Conservation (phyloP, 1,284 basidiomycete genomes). For the Boletus mariae region DNA sequence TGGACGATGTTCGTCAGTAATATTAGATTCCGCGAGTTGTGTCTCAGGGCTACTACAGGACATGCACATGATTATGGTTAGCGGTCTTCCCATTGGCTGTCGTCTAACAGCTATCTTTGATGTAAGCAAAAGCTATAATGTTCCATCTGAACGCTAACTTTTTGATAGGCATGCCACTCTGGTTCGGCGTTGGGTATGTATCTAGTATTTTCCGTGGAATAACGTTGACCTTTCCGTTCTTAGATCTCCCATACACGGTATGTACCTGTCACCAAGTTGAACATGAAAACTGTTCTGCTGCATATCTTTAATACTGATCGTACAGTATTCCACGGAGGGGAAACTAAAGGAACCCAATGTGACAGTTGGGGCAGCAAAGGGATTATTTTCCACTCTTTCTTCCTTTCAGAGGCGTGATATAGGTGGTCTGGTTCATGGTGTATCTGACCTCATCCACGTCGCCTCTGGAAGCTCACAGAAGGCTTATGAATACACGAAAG, state of each 20-base stretch:
- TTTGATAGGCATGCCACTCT: constrained; percentile 58
- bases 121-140: constrained; percentile 38
- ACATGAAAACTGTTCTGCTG: background rate
- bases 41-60: constrained; percentile 37
- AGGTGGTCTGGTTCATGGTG: constrained; percentile 60
- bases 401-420: constrained; percentile 79
- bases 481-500: constrained; percentile 59
- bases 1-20: constrained; percentile 71
- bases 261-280: constrained; percentile 14
- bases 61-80: constrained; percentile 72
- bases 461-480: constrained; percentile 46
- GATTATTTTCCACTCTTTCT: constrained; percentile 62
- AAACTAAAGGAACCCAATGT: constrained; percentile 92
- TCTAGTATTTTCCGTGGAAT: background rate
- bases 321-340: constrained; percentile 85
- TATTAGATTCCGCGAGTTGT: background rate
- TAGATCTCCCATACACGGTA: constrained; percentile 62
- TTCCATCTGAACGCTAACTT: background rate
- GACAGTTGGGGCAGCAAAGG: constrained; percentile 73
- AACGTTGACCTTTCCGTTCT: constrained; percentile 5
- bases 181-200: constrained; percentile 59
- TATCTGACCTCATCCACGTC: constrained; percentile 38
- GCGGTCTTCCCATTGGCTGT: constrained; percentile 76
- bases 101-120: constrained; percentile 88
- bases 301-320: constrained; percentile 1